These are phyloP conservation scores for Fusarium foetens DNA, from an alignment of 2,329 filamentous ascomycete species.

Conservation along the genomic window DNA sequence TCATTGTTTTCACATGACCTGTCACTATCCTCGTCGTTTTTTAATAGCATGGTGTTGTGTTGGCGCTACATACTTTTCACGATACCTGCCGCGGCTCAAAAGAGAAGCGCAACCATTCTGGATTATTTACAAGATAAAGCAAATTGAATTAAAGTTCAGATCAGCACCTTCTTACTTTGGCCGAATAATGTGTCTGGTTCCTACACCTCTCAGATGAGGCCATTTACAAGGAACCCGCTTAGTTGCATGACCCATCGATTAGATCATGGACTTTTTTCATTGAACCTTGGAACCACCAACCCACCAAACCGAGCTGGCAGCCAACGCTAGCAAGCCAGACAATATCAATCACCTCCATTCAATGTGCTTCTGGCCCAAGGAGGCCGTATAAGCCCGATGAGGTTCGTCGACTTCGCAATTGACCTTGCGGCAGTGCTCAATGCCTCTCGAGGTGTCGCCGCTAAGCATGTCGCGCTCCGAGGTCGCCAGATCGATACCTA, in stretches of 20 bases:
- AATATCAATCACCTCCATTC: slow-evolving; percentile 13
- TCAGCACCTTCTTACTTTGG: background rate
- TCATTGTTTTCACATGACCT: background rate
- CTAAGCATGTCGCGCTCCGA: slow-evolving; percentile 69
- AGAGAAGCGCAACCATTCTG: background rate
- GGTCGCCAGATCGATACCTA: slow-evolving; percentile 64
- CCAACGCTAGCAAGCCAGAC: slow-evolving; percentile 32
- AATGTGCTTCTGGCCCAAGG: slow-evolving; percentile 39
- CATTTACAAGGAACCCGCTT: slow-evolving; percentile 38
- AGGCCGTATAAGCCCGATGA: slow-evolving; percentile 56
- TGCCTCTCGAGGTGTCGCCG: slow-evolving; percentile 74
- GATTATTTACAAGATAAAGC: background rate
- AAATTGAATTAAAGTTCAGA: background rate
- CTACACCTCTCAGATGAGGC: background rate
- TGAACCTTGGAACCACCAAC: slow-evolving; percentile 16
- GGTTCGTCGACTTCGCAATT: slow-evolving; percentile 71
- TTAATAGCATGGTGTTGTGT: slow-evolving; percentile 3
- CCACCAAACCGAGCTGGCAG: slow-evolving; percentile 31
- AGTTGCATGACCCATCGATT: slow-evolving; percentile 46
- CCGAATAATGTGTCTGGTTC: background rate
- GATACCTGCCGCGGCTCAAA: background rate
- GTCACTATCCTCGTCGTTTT: background rate
- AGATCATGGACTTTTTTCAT: slow-evolving; percentile 42
- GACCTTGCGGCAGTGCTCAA: slow-evolving; percentile 77
- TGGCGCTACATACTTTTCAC: background rate